A percentile compares a stretch with the other conserved stretches of the same genome.
These are phyloP conservation scores for Agaricales sp. DNA, from an alignment of 1,284 basidiomycete species.

Conservation along the genomic window DNA sequence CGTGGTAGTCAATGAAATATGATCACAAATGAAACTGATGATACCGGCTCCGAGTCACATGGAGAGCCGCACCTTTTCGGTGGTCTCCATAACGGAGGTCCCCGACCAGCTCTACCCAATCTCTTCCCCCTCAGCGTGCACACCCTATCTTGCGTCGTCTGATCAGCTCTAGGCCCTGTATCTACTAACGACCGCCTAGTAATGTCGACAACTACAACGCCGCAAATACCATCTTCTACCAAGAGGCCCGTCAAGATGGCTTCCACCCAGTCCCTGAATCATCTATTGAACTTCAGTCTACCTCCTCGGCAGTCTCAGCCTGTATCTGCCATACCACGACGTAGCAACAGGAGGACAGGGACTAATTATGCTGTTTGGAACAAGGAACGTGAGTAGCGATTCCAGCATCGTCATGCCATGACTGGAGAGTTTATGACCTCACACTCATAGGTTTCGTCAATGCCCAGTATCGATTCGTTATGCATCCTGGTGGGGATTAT, in stretches of 20 bases:
- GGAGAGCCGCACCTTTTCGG: neutral
- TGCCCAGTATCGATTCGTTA: conserved; percentile 88
- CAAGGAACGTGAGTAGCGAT: conserved; percentile 68
- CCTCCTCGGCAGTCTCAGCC: conserved; percentile 65
- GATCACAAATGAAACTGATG: neutral
- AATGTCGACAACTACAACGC: neutral
- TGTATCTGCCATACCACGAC: conserved; percentile 48
- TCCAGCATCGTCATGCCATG: conserved; percentile 1
- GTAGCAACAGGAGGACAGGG: conserved; percentile 49
- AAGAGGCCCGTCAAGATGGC: conserved; percentile 60
- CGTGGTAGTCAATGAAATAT: neutral
- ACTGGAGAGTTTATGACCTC: conserved; percentile 6
- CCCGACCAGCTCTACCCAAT: neutral
- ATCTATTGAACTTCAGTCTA: conserved; percentile 78
- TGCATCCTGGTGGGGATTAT: conserved; percentile 88
- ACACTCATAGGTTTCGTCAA: conserved; percentile 70
- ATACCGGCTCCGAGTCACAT: neutral
- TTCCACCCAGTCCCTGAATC: conserved; percentile 54
- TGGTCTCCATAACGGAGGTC: neutral
- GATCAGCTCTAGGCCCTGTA: too few relatives aligned
- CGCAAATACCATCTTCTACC: conserved; percentile 20
- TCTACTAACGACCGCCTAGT: too few relatives aligned
- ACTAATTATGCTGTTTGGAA: conserved; percentile 64
- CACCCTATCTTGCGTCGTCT: too few relatives aligned
- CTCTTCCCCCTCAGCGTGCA: too few relatives aligned